Evolutionary conservation across 2,329 filamentous ascomycete genomes (phyloP).

Genomic region (Aspergillus udagawae): DNA sequence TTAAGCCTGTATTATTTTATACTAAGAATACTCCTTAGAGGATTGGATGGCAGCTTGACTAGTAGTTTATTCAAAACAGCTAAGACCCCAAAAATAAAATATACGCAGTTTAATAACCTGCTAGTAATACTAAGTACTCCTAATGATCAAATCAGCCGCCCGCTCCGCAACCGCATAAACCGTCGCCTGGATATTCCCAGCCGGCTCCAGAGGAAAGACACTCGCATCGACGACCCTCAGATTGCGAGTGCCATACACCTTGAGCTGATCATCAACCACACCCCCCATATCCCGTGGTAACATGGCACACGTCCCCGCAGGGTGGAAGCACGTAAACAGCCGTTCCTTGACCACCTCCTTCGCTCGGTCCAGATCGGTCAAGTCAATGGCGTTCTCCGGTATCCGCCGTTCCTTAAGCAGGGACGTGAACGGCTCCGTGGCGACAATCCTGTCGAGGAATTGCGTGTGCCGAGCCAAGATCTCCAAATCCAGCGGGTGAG

Average conservation of each 20-base stretch:
- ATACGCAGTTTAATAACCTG: no score
- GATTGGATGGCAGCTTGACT: no score
- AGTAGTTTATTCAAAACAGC: no score
- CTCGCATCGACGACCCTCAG: slow-evolving; percentile 35
- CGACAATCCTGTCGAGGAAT: slow-evolving; percentile 19
- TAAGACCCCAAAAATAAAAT: no score
- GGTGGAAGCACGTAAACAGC: slow-evolving; percentile 25
- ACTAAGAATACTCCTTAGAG: no score
- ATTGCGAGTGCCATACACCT: slow-evolving; percentile 27
- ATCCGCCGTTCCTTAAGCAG: slow-evolving; percentile 14
- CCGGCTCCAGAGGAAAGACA: slow-evolving; percentile 32
- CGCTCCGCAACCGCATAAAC: slow-evolving; percentile 36
- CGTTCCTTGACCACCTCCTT: slow-evolving; percentile 20
- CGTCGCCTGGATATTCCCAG: slow-evolving; percentile 34
- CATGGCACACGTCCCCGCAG: slow-evolving; percentile 32
- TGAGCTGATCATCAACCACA: slow-evolving; percentile 25
- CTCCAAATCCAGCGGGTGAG: slow-evolving; percentile 40
- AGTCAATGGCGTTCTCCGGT: slow-evolving; percentile 4
- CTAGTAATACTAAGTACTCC: no score
- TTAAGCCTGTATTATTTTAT: no score
- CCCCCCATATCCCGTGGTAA: slow-evolving; percentile 22
- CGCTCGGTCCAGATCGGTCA: slow-evolving; percentile 13
- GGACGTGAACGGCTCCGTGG: slow-evolving; percentile 15
- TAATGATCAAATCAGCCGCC: slow-evolving; percentile 24
- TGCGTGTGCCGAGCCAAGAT: slow-evolving; percentile 33